These are phyloP conservation scores for Lachancea sp. DNA, from an alignment of 805 yeast species.

Conservation along the genomic window DNA sequence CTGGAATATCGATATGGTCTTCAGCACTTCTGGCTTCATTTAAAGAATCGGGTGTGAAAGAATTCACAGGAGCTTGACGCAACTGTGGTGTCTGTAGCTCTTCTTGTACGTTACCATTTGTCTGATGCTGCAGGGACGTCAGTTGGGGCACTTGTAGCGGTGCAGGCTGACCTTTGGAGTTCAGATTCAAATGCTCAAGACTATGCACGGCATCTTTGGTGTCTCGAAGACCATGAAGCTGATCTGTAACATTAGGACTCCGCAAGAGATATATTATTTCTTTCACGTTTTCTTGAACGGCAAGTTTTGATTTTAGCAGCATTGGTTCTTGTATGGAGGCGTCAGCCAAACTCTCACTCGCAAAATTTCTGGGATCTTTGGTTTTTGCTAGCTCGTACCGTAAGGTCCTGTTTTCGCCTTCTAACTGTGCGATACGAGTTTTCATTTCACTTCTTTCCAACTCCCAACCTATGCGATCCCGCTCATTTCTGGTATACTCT, in stretches of 20 bases:
- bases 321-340: conserved; percentile 9
- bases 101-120: neutral
- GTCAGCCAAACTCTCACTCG: neutral
- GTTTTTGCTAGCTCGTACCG: conserved; percentile 17
- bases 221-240: conserved; percentile 21
- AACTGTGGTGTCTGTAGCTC: neutral
- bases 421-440: conserved; percentile 43
- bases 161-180: neutral
- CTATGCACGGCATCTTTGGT: conserved; percentile 21
- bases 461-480: conserved; percentile 55
- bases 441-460: conserved; percentile 57
- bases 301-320: conserved; percentile 22
- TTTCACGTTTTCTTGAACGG: conserved; percentile 31
- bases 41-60: neutral
- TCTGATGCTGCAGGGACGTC: conserved; percentile 1
- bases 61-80: conserved; percentile 1
- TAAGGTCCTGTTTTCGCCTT: conserved; percentile 45
- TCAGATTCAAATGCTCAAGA: conserved; percentile 22
- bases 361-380: neutral
- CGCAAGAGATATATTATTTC: conserved; percentile 32
- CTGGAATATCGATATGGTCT: neutral
- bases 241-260: conserved; percentile 24
- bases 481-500: conserved; percentile 57
- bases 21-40: neutral
- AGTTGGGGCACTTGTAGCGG: neutral